Percentiles rank a stretch among this genome's conserved stretches.
Evolutionary conservation across 257 asterid species (phyloP).

Genomic region (Ocimum tenuiflorum): DNA sequence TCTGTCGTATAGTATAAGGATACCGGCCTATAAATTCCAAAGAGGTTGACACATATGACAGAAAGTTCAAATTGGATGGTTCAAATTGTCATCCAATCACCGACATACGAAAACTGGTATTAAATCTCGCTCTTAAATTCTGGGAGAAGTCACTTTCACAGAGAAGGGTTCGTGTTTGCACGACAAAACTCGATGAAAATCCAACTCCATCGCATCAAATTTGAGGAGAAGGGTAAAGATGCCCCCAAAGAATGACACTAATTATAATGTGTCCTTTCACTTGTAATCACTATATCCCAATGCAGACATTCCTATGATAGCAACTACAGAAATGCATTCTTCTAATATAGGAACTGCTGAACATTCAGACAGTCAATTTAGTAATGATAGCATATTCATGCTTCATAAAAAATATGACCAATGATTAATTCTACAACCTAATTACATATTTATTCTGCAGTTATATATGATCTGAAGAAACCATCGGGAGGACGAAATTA

Average conservation of each 20-base stretch:
- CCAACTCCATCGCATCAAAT: background rate
- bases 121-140: background rate
- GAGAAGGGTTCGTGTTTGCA: conserved; percentile 2
- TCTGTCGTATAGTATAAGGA: conserved; percentile 17
- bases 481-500: conserved; percentile 1
- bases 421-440: background rate
- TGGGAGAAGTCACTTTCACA: conserved; percentile 1
- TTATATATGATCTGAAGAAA: background rate
- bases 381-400: background rate
- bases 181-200: background rate
- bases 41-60: conserved; percentile 11
- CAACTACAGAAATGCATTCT: background rate
- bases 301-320: conserved; percentile 1
- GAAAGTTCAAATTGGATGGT: no score
- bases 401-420: background rate
- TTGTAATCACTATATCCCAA: background rate
- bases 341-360: background rate
- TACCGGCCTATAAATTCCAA: conserved; percentile 5
- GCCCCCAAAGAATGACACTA: conserved; percentile 4
- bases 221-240: conserved; percentile 3
- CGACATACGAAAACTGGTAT: conserved; percentile 8
- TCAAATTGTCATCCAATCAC: conserved; percentile 2
- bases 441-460: background rate
- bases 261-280: conserved; percentile 7
- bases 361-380: conserved; percentile 4